Evolutionary conservation across 331 rosid species (phyloP), one percentile per base, ranked within the genome.

Genomic region (Malus hybrid): DNA sequence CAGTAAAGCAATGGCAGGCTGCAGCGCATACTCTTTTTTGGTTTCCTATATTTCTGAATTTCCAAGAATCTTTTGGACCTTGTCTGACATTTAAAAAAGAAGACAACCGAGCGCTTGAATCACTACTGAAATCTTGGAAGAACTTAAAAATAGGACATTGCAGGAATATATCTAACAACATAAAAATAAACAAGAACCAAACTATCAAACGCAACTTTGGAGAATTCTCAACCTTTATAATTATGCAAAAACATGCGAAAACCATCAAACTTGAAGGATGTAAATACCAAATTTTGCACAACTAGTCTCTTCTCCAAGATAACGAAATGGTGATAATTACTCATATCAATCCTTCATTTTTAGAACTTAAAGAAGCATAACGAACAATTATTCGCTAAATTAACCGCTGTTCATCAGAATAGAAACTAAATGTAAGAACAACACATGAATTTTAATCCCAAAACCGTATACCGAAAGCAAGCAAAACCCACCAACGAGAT

Each of bases 31-130:
- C 66, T 92, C 99, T 73, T 84, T 86, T 83, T 94, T 92, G 70
- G 48, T 81, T 82, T 92, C 99, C 93, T 87, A 83, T 92, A 75
- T 55, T 87, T 84, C 81, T 94, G 99, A 85, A 94, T 85, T 81
- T 94, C 99, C 89, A 94, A 82, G 88, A 94, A 94, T 81, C 99
- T 94, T 86, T 94, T 94, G n/a, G 99, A 94, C 71, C 96, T 87
- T 16, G 77, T 76, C 99, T 94, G 93, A 53, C 78, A 74, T 70
- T 77, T n/a, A 55, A 24, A 81, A 56, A 26, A 74, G 60, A 64
- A 83, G 69, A 79, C 36, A 50, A 64, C 60, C 76, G 16, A 74
- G 75, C 53, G 5, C 16, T 74, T 55, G 60, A 77, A 63, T 57
- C 76, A 11, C 19, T 33, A 60, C 11, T 28, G 3, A 28, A 19